Percentiles rank a stretch among this genome's conserved stretches.
Evolutionary conservation across 2,329 filamentous ascomycete species (phyloP).

Genomic region (Fusarium aywerte): DNA sequence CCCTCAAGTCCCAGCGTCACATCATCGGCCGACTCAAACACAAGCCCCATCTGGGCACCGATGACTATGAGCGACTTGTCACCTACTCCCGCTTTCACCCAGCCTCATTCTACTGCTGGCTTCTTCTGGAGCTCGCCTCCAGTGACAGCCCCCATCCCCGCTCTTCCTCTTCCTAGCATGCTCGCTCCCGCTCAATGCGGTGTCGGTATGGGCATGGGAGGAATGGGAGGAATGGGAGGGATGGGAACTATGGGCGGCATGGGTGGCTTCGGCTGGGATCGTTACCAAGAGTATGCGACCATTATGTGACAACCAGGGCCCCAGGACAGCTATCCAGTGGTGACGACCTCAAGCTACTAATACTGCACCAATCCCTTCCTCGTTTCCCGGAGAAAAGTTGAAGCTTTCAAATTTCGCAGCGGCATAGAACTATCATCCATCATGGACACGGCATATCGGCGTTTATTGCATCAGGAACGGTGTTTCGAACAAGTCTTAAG

Average conservation of each 20-base stretch:
- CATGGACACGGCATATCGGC: conserved; percentile 53
- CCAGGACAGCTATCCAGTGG: conserved; percentile 59
- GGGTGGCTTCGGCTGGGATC: conserved; percentile 84
- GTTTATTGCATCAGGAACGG: conserved; percentile 59
- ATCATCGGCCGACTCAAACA: conserved; percentile 75
- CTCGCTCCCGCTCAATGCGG: conserved; percentile 82
- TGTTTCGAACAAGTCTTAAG: conserved; percentile 53
- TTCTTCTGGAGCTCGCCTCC: conserved; percentile 85
- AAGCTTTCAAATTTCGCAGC: conserved; percentile 50
- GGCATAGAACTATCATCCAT: conserved; percentile 53
- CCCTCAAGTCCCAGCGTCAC: conserved; percentile 87
- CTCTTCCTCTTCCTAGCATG: conserved; percentile 87
- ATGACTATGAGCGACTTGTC: conserved; percentile 82
- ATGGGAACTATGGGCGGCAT: conserved; percentile 70
- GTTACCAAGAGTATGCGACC: conserved; percentile 84
- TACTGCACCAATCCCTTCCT: conserved; percentile 48
- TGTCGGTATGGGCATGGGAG: conserved; percentile 77
- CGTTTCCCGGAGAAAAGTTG: conserved; percentile 51
- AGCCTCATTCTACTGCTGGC: conserved; percentile 75
- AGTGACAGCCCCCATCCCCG: conserved; percentile 77
- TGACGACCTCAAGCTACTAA: conserved; percentile 60
- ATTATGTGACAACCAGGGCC: conserved; percentile 81
- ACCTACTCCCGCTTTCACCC: conserved; percentile 80
- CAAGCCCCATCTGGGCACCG: conserved; percentile 80
- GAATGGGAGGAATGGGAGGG: conserved; percentile 74